A percentile compares a stretch with the other conserved stretches of the same genome.
These are phyloP conservation scores for Mitragyna speciosa DNA, from an alignment of 257 asterid genomes.

Conservation along the genomic window DNA sequence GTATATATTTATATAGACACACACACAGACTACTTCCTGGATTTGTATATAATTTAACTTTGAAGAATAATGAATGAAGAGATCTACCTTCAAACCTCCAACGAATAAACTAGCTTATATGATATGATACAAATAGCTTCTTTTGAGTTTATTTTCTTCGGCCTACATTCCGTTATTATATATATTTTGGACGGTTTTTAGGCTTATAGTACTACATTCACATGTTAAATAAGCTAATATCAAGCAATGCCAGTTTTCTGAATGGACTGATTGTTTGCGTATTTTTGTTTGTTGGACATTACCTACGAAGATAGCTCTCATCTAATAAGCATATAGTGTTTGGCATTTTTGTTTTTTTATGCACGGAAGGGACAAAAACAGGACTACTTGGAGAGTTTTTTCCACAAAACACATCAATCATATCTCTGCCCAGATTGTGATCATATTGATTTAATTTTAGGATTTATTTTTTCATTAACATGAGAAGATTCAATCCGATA, in stretches of 20 bases:
- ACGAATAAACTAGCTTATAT: no score
- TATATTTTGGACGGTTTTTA: neutral
- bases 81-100: neutral
- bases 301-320: slow-evolving; percentile 1
- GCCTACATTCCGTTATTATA: neutral
- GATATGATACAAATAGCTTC: neutral
- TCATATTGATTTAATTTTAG: neutral
- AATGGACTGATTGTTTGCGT: neutral
- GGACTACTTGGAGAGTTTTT: slow-evolving; percentile 2
- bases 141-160: no score
- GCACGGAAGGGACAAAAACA: slow-evolving; percentile 9
- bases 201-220: neutral
- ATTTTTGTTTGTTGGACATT: neutral
- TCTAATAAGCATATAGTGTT: neutral
- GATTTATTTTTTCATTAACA: neutral
- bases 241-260: neutral
- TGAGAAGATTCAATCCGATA: neutral
- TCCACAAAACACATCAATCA: neutral
- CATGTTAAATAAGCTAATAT: neutral
- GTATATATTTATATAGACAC: no score
- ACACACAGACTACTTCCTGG: no score
- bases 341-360: neutral
- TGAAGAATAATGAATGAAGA: neutral
- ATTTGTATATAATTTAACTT: neutral
- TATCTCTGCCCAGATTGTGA: neutral